Evolutionary conservation across 768 basidiomycete species (phyloP).

Genomic region (Suillus paluster): DNA sequence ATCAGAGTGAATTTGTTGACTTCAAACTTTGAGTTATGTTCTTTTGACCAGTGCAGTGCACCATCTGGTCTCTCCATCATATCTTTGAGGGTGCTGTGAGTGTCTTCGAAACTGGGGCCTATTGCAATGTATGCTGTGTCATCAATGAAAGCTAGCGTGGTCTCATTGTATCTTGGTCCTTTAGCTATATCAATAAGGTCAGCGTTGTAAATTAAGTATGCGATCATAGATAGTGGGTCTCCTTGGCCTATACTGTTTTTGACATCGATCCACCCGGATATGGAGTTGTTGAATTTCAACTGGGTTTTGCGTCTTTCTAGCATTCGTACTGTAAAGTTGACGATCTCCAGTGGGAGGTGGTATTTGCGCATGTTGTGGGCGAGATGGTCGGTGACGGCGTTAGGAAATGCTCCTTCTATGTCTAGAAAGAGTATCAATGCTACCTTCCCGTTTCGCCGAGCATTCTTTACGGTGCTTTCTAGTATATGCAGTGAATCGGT

Average conservation of each 20-base stretch:
- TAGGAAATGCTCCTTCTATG: constrained; percentile 46
- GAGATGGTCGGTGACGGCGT: constrained; percentile 14
- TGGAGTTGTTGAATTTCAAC: constrained; percentile 21
- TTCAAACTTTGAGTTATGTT: constrained; percentile 15
- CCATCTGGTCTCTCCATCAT: constrained; percentile 28
- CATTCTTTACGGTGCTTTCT: too few species aligned
- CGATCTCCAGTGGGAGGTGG: constrained; percentile 14
- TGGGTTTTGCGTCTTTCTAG: constrained; percentile 8
- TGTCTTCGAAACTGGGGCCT: constrained; percentile 23
- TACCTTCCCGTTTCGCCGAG: too few species aligned
- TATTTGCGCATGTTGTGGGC: constrained; percentile 38
- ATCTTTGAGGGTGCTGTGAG: constrained; percentile 19
- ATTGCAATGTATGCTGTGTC: constrained; percentile 27
- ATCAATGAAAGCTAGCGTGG: constrained; percentile 31
- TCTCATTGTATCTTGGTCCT: constrained; percentile 14
- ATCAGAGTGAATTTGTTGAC: constrained; percentile 12
- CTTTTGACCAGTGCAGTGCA: background rate
- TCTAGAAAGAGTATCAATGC: too few species aligned
- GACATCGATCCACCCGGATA: background rate
- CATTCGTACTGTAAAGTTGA: constrained; percentile 35
- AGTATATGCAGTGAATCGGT: too few species aligned
- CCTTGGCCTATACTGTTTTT: constrained; percentile 28
- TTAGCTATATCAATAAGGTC: constrained; percentile 21
- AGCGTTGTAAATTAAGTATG: constrained; percentile 33
- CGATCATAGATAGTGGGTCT: constrained; percentile 7